These are phyloP conservation scores for Adiantum capillusveneris DNA, from an alignment of 75 land plant genomes.

Conservation along the genomic window DNA sequence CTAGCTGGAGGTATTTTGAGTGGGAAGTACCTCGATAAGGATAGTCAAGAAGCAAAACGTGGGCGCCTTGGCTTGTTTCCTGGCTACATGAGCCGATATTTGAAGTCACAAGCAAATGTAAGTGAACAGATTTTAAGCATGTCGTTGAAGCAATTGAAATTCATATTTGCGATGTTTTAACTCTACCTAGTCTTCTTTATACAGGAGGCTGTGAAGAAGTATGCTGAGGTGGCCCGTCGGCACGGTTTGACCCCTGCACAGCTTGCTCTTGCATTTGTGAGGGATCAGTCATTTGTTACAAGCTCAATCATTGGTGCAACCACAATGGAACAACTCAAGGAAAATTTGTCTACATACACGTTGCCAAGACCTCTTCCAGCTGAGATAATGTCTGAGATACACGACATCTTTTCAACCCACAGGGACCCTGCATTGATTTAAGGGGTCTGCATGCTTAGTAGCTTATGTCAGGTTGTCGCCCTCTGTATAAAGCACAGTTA, in stretches of 20 bases:
- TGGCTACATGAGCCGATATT: slow-evolving; percentile 93
- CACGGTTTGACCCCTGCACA: slow-evolving; percentile 65
- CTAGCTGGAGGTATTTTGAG: slow-evolving; percentile 72
- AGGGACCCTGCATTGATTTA: slow-evolving; percentile 68
- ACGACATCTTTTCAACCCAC: slow-evolving; percentile 54
- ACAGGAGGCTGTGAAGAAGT: slow-evolving; percentile 72
- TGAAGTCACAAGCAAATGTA: slow-evolving; percentile 72
- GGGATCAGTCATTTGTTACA: slow-evolving; percentile 72
- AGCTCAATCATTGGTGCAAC: slow-evolving; percentile 92
- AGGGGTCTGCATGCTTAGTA: too few species aligned
- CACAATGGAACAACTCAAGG: slow-evolving; percentile 78
- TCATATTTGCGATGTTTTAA: too few species aligned
- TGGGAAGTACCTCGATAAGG: slow-evolving; percentile 70
- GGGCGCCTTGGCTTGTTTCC: slow-evolving; percentile 81
- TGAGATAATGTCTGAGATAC: slow-evolving; percentile 54
- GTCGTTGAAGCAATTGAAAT: too few species aligned
- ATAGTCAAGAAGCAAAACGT: slow-evolving; percentile 46
- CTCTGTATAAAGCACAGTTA: too few species aligned
- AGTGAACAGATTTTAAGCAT: neutral
- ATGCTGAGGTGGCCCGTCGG: slow-evolving; percentile 54
- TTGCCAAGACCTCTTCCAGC: slow-evolving; percentile 51
- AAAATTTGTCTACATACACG: slow-evolving; percentile 65
- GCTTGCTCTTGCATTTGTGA: slow-evolving; percentile 80
- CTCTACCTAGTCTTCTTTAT: neutral
- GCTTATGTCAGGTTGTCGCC: too few species aligned